A percentile compares a stretch with the other conserved stretches of the same genome.
phyloP scores from a whole-genome alignment of 163 green algal species.

The Scenedesmus sp. region DNA sequence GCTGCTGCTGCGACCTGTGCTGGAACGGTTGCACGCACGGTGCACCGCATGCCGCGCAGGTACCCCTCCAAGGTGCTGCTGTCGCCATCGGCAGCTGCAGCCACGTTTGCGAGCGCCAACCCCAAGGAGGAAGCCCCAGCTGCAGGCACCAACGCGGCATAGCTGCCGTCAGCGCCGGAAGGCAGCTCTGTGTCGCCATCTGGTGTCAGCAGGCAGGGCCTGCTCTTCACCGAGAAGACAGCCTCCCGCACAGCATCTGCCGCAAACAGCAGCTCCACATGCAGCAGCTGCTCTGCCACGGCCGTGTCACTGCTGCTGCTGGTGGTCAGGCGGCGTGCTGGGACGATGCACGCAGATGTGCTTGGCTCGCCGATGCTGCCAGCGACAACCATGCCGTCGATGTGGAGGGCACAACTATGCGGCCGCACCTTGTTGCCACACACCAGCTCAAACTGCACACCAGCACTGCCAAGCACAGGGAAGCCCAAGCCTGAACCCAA shows the following conservation, averaged over 20 bases:
- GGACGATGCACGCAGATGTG: slow-evolving; percentile 24
- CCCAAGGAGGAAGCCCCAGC: not conserved
- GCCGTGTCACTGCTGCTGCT: not conserved
- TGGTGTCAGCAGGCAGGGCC: not conserved
- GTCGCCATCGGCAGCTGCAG: not conserved
- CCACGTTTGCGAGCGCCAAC: not conserved
- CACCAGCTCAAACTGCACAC: slow-evolving; percentile 47
- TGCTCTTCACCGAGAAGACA: not conserved
- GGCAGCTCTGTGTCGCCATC: slow-evolving; percentile 1
- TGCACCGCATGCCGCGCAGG: slow-evolving; percentile 39
- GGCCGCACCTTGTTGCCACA: not conserved
- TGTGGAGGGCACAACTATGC: slow-evolving; percentile 8
- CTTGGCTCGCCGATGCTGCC: not conserved
- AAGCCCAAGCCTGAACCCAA: not conserved
- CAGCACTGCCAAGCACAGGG: not conserved
- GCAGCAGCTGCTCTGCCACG: not conserved
- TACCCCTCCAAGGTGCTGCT: not conserved
- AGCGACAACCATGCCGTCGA: slow-evolving; percentile 16
- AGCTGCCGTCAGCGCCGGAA: not conserved
- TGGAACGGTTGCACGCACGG: not conserved
- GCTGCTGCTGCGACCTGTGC: not conserved
- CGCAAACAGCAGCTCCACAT: slow-evolving; percentile 38
- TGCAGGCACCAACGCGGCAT: not conserved
- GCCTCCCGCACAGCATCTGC: not conserved
- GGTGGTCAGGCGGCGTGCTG: not conserved